These are phyloP conservation scores for Wickerhamiella shivajii DNA, from an alignment of 805 yeast genomes.

Conservation along the genomic window DNA sequence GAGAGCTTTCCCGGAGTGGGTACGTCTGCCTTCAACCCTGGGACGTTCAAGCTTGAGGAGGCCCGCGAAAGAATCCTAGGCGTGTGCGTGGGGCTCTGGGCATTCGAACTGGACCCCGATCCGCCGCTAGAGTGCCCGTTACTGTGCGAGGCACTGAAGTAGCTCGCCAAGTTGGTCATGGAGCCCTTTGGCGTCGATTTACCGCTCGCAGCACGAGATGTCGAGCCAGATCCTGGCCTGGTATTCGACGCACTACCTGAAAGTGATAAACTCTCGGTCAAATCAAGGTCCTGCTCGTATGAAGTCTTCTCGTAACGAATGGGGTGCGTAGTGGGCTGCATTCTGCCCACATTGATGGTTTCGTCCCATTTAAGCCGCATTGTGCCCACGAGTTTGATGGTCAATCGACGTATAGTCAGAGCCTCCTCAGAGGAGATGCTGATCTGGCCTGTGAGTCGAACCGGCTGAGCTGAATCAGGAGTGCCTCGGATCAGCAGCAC, in stretches of 20 bases:
- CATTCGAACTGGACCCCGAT: too few species aligned
- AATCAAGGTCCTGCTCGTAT: constrained; percentile 51
- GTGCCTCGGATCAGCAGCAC: constrained; percentile 71
- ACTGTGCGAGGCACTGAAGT: constrained; percentile 16
- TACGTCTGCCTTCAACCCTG: too few species aligned
- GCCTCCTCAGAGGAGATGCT: constrained; percentile 68
- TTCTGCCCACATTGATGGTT: constrained; percentile 28
- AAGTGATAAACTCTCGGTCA: constrained; percentile 6
- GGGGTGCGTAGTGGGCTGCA: constrained; percentile 17
- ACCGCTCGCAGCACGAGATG: constrained; percentile 12
- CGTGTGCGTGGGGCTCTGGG: not conserved
- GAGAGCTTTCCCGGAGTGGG: too few species aligned
- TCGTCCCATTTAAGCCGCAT: constrained; percentile 55
- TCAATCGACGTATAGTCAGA: constrained; percentile 46
- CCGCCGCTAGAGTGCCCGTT: constrained; percentile 10
- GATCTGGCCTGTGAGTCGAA: constrained; percentile 59
- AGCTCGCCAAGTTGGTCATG: constrained; percentile 20
- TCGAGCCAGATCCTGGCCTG: constrained; percentile 6
- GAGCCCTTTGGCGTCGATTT: constrained; percentile 19
- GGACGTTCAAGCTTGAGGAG: not conserved
- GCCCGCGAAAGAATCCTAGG: not conserved
- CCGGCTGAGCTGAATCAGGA: constrained; percentile 63
- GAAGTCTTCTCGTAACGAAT: constrained; percentile 39
- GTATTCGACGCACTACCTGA: constrained; percentile 8
- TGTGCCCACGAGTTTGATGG: constrained; percentile 52